Percentiles rank a stretch among this genome's conserved stretches.
Evolutionary conservation across 2,329 filamentous ascomycete species (phyloP).

Genomic region (Colletotrichum spaethianum): DNA sequence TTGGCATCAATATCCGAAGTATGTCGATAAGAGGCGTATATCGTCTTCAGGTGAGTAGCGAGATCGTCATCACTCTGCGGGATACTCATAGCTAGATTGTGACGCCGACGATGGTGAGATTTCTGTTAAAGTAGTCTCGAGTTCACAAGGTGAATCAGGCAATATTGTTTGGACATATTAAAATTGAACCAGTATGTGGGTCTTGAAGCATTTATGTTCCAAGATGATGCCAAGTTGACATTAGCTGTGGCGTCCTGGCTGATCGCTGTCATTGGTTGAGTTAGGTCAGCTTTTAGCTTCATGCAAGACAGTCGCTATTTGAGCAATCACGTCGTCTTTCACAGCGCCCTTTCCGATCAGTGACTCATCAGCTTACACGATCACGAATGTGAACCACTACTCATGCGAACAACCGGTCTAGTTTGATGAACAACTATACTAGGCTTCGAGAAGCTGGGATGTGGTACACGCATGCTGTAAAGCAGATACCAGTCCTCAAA

Average conservation of each 20-base stretch:
- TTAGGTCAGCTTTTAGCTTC: slow-evolving; percentile 28
- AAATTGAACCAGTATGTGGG: fast-evolving
- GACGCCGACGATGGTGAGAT: background rate
- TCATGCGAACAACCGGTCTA: background rate
- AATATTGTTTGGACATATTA: background rate
- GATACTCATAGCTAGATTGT: background rate
- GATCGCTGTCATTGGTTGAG: background rate
- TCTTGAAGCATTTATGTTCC: too few species aligned
- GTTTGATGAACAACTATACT: background rate
- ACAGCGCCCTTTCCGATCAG: background rate
- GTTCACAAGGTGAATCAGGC: background rate
- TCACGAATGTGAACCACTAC: too few species aligned
- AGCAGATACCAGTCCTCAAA: background rate
- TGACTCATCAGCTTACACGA: background rate
- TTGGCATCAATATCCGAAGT: slow-evolving; percentile 23
- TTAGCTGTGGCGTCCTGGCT: too few species aligned
- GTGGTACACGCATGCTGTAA: background rate
- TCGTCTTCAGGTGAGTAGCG: background rate
- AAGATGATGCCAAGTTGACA: background rate
- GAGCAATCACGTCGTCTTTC: background rate
- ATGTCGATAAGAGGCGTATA: slow-evolving; percentile 28
- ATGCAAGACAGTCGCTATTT: background rate
- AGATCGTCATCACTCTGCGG: background rate
- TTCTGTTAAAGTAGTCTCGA: background rate
- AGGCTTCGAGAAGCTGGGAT: background rate